Base-by-base conservation (phyloP, 495 filamentous ascomycete species). In the Aspergillus cavernicola region DNA sequence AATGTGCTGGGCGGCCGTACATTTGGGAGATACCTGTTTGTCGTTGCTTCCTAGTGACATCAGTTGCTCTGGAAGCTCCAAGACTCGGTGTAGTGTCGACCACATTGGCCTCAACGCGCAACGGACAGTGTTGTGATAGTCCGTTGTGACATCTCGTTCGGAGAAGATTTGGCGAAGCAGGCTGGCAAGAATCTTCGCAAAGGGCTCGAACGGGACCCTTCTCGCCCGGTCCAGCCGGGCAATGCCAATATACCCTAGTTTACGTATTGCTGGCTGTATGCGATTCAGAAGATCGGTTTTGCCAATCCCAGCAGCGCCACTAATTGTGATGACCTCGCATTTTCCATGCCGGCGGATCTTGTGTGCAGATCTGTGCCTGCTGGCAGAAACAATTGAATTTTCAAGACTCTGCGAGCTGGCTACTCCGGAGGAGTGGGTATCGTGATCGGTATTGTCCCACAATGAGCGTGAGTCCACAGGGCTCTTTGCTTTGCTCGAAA, bases 81-180 rank as follows among this genome's bases (percentile, higher is more conserved):
- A 72, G 42, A 91, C 80, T 41, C 79, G 81, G 61, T 90, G 85
- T 32, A 95, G 77, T 39, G 85, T 80, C 6, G 84, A 78, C 90
- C 90, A 96, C 52, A 89, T 79, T 4, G 87, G 83, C 15, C 83
- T 82, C 40, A 92, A 79, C 48, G 87, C 87, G 18, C 80, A 74
- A 50, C 88, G 84, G 15, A 96, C 68, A 42, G 76, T 77, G 49
- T 87, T 80, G 54, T 96, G 91, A 59, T 95, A 93, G 4, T 86
- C 79, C 0, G 87, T 95, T 2, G 84, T 84, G 2, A 92, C 86
- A 68, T 95, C 88, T 47, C 85, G 85, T 64, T 96, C 90, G 0
- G 89, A 92, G 72, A 92, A 95, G 7, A 95, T 90, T 59, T 96
- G 91, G 43, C 89, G 87, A 56, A 96, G 87, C 5, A 95, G 72